phyloP scores from a whole-genome alignment of 441 rosid genomes.

The California macrophylla region DNA sequence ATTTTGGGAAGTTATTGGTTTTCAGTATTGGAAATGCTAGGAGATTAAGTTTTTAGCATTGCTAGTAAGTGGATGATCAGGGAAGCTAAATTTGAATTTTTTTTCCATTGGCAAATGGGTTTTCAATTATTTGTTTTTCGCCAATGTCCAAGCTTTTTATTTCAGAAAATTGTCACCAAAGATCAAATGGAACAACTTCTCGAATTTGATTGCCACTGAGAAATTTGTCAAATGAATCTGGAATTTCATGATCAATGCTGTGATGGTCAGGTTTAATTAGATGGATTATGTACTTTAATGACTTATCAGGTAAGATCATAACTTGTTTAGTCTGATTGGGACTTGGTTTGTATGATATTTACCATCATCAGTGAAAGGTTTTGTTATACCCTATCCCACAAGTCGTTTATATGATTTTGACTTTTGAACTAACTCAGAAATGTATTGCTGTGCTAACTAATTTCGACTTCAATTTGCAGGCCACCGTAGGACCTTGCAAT shows the following conservation, averaged over 20 bases:
- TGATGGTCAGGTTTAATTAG: background rate
- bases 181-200: background rate
- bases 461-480: constrained; percentile 36
- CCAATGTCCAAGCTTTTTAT: background rate
- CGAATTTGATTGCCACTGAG: background rate
- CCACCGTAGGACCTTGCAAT: constrained; percentile 81
- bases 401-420: background rate
- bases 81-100: background rate
- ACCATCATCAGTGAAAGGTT: background rate
- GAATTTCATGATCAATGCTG: background rate
- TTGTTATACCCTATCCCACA: background rate
- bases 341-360: background rate
- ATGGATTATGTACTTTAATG: background rate
- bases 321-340: background rate
- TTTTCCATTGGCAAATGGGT: background rate
- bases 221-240: background rate
- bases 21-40: background rate
- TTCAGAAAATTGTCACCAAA: background rate
- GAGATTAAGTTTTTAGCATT: background rate
- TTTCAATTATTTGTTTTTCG: background rate
- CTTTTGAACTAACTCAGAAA: background rate
- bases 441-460: constrained; percentile 13
- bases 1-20: background rate
- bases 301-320: background rate
- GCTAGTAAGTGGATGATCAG: background rate